Evolutionary conservation across 2,329 filamentous ascomycete genomes (phyloP), one percentile per base, ranked within the genome.

Genomic region (Tympanopsis confertula): DNA sequence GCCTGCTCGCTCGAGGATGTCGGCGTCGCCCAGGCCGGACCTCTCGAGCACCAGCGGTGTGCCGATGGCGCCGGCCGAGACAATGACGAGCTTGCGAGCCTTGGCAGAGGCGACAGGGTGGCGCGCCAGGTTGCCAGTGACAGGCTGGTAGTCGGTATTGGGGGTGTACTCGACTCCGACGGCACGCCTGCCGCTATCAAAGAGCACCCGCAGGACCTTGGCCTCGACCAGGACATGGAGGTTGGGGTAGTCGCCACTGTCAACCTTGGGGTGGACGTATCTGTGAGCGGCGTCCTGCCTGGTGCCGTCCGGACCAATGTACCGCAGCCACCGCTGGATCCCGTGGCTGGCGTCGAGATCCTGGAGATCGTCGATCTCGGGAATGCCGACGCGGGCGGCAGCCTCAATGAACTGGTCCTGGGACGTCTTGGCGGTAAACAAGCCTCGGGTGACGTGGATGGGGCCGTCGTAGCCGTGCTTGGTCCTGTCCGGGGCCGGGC

Each of bases 41-140:
- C 81, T 68, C 62, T 87, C 81, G 5, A 87, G 74, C 46, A 87
- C 81, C 20, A 85, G 61, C 2, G 82, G 82, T 0, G 80, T 85
- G 47, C 78, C 82, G 12, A 86, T 62, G 3, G 82, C 85, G 24
- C 82, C 82, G 35, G 78, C 76, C 33, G 75, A 81, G 15, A 86
- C 70, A 36, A 87, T 75, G 43, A 86, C 79, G 51, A 83, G 78
- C 65, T 82, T 85, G 52, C 79, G 73, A 13, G 82, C 82, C 37
- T 61, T 69, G 65, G n/a, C n/a, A n/a, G n/a, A n/a, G n/a, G n/a
- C n/a, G n/a, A n/a, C n/a, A n/a, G n/a, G n/a, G n/a, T n/a, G n/a
- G n/a, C n/a, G n/a, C n/a, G n/a, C n/a, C n/a, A n/a, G n/a, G n/a
- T n/a, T n/a, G n/a, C n/a, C n/a, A n/a, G n/a, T n/a, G n/a, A n/a